These are phyloP conservation scores for Annulohypoxylon moriforme DNA, from an alignment of 495 filamentous ascomycete species.

Conservation along the genomic window DNA sequence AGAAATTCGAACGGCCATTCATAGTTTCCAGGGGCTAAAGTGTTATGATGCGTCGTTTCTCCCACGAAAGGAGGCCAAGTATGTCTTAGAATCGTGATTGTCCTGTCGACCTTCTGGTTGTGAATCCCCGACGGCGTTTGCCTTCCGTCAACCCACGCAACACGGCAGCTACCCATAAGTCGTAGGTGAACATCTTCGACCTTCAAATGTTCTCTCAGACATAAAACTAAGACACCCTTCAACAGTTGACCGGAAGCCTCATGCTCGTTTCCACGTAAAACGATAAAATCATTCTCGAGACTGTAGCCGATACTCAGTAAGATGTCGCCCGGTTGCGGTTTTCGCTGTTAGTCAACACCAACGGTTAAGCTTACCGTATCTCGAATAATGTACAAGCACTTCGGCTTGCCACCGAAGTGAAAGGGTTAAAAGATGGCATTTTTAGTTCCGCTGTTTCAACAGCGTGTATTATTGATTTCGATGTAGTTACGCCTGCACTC, in stretches of 20 bases:
- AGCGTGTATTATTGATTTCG: constrained; percentile 40
- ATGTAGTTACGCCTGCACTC: constrained; percentile 30
- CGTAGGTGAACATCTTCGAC: constrained; percentile 78
- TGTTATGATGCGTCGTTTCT: constrained; percentile 62
- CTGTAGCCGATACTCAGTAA: constrained; percentile 56
- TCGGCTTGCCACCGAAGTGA: constrained; percentile 57
- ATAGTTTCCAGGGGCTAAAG: constrained; percentile 81
- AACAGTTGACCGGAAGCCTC: constrained; percentile 81
- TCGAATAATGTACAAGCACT: constrained; percentile 62
- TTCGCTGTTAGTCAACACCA: constrained; percentile 1
- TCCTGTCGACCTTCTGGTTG: constrained; percentile 60
- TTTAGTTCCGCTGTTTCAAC: constrained; percentile 32
- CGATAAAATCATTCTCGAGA: constrained; percentile 80
- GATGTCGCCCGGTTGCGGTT: constrained; percentile 9
- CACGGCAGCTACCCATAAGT: constrained; percentile 74
- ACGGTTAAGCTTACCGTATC: constrained; percentile 59
- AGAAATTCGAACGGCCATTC: constrained; percentile 89
- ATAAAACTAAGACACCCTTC: constrained; percentile 80
- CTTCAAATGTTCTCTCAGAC: constrained; percentile 73
- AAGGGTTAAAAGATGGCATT: constrained; percentile 65
- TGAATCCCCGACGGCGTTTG: constrained; percentile 62
- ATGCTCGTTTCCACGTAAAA: constrained; percentile 78
- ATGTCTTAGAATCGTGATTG: constrained; percentile 56
- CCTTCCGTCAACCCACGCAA: constrained; percentile 68
- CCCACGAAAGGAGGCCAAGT: constrained; percentile 63